A percentile compares a stretch with the other conserved stretches of the same genome.
Conservation (phyloP, 257 asterid species). For the Anisodus tanguticus region DNA sequence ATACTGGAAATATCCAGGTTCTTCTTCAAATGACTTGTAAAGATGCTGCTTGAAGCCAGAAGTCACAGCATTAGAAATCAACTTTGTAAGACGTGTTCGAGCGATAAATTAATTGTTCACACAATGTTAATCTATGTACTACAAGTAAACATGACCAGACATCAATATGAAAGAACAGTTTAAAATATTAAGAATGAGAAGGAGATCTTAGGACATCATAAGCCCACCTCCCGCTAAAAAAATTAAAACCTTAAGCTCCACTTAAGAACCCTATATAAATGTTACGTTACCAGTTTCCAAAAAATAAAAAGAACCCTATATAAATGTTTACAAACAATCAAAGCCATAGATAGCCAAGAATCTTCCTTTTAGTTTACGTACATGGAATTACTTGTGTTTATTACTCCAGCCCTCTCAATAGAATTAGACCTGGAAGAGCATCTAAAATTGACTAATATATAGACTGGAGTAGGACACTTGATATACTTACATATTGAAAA, state of each 20-base stretch:
- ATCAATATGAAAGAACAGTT: not conserved
- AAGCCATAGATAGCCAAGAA: not conserved
- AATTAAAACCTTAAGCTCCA: slow-evolving; percentile 10
- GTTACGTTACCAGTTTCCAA: no score
- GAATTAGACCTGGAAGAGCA: slow-evolving; percentile 4
- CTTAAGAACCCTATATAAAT: not conserved
- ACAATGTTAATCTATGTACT: not conserved
- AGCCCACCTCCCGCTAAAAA: not conserved
- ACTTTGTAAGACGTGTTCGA: not conserved
- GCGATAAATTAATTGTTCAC: not conserved
- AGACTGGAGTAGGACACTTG: not conserved
- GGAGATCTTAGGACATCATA: not conserved
- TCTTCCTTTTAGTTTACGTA: not conserved
- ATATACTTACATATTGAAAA: not conserved
- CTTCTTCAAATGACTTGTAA: slow-evolving; percentile 86
- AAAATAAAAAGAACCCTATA: no score
- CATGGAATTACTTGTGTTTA: not conserved
- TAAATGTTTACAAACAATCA: not conserved
- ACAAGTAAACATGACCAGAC: no score
- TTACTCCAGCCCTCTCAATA: not conserved
- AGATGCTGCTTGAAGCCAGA: slow-evolving; percentile 69
- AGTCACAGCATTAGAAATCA: not conserved
- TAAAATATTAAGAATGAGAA: slow-evolving; percentile 4
- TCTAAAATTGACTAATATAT: not conserved
- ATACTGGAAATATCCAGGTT: slow-evolving; percentile 72